Evolutionary conservation across 2,329 filamentous ascomycete species (phyloP).

Genomic region (Alternaria ethzedia): DNA sequence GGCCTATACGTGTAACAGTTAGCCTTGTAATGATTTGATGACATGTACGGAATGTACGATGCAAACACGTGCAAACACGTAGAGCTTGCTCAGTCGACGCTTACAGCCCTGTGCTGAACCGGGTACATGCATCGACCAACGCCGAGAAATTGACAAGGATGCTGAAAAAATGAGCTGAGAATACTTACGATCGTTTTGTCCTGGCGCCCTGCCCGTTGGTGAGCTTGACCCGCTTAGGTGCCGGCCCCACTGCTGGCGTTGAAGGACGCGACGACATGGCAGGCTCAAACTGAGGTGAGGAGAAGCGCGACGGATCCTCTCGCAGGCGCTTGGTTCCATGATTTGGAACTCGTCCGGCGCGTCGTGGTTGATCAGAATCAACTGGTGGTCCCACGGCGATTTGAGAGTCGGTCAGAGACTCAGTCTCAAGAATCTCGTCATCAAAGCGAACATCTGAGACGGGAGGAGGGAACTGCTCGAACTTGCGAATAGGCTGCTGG

Average conservation of each 20-base stretch:
- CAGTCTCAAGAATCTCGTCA: constrained; percentile 45
- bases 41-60: constrained; percentile 20
- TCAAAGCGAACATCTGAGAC: constrained; percentile 46
- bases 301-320: constrained; percentile 37
- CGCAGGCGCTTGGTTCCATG: constrained; percentile 41
- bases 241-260: constrained; percentile 39
- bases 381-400: constrained; percentile 45
- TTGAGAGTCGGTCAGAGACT: constrained; percentile 45
- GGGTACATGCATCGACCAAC: constrained; percentile 30
- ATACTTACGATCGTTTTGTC: constrained; percentile 49
- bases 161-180: constrained; percentile 12
- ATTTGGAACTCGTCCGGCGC: constrained; percentile 35
- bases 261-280: constrained; percentile 41
- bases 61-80: constrained; percentile 43
- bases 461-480: constrained; percentile 26
- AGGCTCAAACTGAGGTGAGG: constrained; percentile 41
- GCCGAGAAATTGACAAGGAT: constrained; percentile 16
- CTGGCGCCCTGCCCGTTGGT: constrained; percentile 45
- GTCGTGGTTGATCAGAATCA: constrained; percentile 37
- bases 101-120: constrained; percentile 33
- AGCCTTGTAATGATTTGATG: constrained; percentile 37
- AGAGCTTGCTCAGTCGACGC: constrained; percentile 42
- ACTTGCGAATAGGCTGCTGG: constrained; percentile 30
- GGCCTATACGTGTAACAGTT: constrained; percentile 61
- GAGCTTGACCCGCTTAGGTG: constrained; percentile 43